phyloP scores from a whole-genome alignment of 2,329 filamentous ascomycete species.

The Dendrostoma leiphaemia region DNA sequence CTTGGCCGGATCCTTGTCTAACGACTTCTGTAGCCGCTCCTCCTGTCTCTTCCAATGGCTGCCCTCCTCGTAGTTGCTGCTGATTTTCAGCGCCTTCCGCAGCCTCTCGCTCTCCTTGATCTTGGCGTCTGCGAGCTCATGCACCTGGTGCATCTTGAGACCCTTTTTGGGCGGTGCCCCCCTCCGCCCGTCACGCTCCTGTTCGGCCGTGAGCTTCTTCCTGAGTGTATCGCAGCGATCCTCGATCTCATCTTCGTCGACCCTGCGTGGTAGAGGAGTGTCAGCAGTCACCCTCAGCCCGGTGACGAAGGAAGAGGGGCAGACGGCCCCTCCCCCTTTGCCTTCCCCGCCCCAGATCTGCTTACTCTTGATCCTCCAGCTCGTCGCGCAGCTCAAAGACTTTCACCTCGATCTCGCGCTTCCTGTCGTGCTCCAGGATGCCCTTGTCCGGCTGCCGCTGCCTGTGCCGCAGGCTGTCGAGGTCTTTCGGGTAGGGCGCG shows the following conservation, averaged over 20 bases:
- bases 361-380: slow-evolving; percentile 89
- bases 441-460: slow-evolving; percentile 85
- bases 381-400: slow-evolving; percentile 87
- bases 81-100: slow-evolving; percentile 82
- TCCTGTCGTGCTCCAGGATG: slow-evolving; percentile 91
- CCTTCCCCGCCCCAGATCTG: too few relatives aligned
- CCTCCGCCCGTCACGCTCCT: slow-evolving; percentile 41
- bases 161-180: slow-evolving; percentile 42
- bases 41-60: slow-evolving; percentile 84
- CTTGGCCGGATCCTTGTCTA: slow-evolving; percentile 36
- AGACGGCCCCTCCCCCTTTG: too few relatives aligned
- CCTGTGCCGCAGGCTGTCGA: slow-evolving; percentile 67
- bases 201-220: slow-evolving; percentile 57
- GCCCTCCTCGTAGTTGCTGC: slow-evolving; percentile 81
- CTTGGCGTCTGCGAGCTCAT: slow-evolving; percentile 94
- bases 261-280: slow-evolving; percentile 38
- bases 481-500: slow-evolving; percentile 73
- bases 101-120: slow-evolving; percentile 91
- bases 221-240: slow-evolving; percentile 66
- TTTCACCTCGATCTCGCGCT: slow-evolving; percentile 87
- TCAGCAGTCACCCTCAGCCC: slow-evolving; percentile 10
- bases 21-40: slow-evolving; percentile 54
- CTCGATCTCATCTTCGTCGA: slow-evolving; percentile 91
- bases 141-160: slow-evolving; percentile 90
- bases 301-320: neutral